Percentiles rank a stretch among this genome's conserved stretches.
Conservation (phyloP, 306 rosid species). For the Cyamopsis tetragonoloba region DNA sequence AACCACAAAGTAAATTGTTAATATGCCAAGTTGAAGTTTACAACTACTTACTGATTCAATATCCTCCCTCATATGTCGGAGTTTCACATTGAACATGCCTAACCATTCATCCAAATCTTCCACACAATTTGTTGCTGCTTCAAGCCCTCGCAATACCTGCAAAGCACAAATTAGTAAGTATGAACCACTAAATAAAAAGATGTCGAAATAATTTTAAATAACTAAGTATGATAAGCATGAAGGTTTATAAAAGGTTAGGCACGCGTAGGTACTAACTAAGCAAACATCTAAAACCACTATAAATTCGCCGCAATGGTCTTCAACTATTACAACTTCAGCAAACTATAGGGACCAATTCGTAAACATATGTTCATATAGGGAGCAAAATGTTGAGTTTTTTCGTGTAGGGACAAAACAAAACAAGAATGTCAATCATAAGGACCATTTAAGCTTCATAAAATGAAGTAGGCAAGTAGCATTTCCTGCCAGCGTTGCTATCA, state of each 20-base stretch:
- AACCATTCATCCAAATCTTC: constrained; percentile 98
- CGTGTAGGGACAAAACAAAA: too few relatives aligned
- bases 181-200: constrained; percentile 14
- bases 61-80: constrained; percentile 99
- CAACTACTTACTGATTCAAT: constrained; percentile 72
- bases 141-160: constrained; percentile 85
- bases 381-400: too few relatives aligned
- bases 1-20: constrained; percentile 19
- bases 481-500: neutral
- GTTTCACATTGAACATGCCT: constrained; percentile 89
- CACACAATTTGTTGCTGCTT: constrained; percentile 72
- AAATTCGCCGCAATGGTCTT: too few relatives aligned
- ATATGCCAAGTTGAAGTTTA: constrained; percentile 20
- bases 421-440: too few relatives aligned
- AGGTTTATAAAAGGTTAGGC: neutral
- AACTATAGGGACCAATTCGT: too few relatives aligned
- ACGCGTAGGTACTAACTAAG: too few relatives aligned
- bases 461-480: neutral
- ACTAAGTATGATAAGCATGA: constrained; percentile 6
- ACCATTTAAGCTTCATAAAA: too few relatives aligned
- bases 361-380: too few relatives aligned
- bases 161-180: constrained; percentile 26
- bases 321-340: too few relatives aligned
- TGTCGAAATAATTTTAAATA: neutral
- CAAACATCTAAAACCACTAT: too few relatives aligned